A percentile compares a stretch with the other conserved stretches of the same genome.
phyloP scores from a whole-genome alignment of 108 stramenopile genomes.

The Pseudonitzschia delicatissima region DNA sequence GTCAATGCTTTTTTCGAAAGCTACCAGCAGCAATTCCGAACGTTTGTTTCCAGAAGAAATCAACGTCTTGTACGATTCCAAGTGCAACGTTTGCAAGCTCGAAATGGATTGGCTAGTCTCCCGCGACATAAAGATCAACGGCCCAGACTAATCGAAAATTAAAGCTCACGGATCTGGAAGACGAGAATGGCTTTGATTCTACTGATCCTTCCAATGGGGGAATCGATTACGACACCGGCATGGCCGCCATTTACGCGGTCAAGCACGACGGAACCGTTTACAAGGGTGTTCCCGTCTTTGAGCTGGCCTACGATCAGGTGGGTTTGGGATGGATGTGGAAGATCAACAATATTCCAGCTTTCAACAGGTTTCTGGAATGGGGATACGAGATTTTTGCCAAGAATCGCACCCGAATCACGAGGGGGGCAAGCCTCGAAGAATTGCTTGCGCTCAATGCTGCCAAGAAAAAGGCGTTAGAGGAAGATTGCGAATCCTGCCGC shows the following conservation, averaged over 20 bases:
- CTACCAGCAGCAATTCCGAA: background rate
- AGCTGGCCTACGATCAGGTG: constrained; percentile 42
- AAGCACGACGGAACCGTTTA: constrained; percentile 39
- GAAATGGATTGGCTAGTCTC: constrained; percentile 54
- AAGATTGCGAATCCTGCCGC: constrained; percentile 7
- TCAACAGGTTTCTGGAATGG: constrained; percentile 27
- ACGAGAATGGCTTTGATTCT: constrained; percentile 30
- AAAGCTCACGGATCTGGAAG: constrained; percentile 58
- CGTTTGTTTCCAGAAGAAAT: constrained; percentile 51
- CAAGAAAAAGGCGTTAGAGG: constrained; percentile 19
- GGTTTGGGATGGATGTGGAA: constrained; percentile 51
- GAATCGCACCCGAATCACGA: constrained; percentile 46
- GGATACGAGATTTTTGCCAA: constrained; percentile 52
- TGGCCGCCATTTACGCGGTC: constrained; percentile 55
- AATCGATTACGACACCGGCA: constrained; percentile 43
- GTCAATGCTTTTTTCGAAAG: too few species aligned
- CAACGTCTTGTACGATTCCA: constrained; percentile 63
- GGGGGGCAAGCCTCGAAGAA: constrained; percentile 39
- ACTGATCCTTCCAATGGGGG: constrained; percentile 52
- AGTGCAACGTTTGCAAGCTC: constrained; percentile 61
- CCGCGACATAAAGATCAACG: constrained; percentile 30
- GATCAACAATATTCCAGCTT: constrained; percentile 30
- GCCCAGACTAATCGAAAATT: constrained; percentile 20
- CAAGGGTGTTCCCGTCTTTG: constrained; percentile 53
- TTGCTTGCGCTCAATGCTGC: constrained; percentile 37